Base-by-base conservation (phyloP, 2,329 filamentous ascomycete species). In the Paecilomyces sp. region DNA sequence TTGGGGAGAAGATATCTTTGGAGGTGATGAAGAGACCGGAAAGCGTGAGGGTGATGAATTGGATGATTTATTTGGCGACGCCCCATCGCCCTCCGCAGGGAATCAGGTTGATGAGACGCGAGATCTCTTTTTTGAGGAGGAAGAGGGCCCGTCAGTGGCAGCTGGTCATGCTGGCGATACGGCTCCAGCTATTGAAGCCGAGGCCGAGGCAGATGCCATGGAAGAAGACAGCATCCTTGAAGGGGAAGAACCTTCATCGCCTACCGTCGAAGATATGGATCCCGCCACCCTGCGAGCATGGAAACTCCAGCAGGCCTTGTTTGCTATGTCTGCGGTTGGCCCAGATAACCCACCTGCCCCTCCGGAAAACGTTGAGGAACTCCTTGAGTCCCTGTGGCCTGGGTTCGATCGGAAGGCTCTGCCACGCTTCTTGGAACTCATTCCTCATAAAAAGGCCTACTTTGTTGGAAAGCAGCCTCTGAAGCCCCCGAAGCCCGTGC, bases 351-450 rank as follows among this genome's bases (percentile, higher is more conserved):
- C 61, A 77, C 88, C 89, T 1, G 84, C 87, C 3, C 85, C 88
- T 0, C 86, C 88, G 2, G 87, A 91, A 73, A 90, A 87, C 25
- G 83, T 87, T 24, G 84, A 88, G 64, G 91, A 95, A 62, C 79
- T 92, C 1, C 82, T 96, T 57, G 88, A 89, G 66, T 87, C 90
- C 47, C 83, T 90, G 24, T 97, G 89, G 78, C 93, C 94, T 1
- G 83, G 85, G 8, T 97, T 93, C 72, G 85, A 91, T 64, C 86
- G 86, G 56, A 86, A 91, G 41, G 84, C 86, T 41, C 84, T 89
- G 18, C 85, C 94, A 30, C 85, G 87, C 51, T 97, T 92, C 79
- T 89, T 90, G 67, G 87, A 92, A 61, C 80, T 97, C 5, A 85
- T 99, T 36, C 91, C 91, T 2, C 87, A 89, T 5, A 92, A 92